phyloP scores from a whole-genome alignment of 805 yeast genomes.

The Spathaspora hagerdaliae region DNA sequence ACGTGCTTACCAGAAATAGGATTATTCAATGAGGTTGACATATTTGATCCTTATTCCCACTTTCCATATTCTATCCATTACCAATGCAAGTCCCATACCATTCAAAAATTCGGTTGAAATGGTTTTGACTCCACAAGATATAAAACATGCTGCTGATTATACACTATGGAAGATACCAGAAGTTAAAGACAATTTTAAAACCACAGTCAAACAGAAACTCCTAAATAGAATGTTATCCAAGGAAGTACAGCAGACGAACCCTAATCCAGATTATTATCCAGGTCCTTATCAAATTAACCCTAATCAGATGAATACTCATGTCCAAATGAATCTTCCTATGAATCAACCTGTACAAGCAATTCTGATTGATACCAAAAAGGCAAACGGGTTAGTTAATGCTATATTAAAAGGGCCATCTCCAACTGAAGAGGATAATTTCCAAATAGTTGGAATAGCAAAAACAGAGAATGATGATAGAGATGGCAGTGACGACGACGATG shows the following conservation, averaged over 20 bases:
- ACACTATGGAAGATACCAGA: constrained; percentile 12
- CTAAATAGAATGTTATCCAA: constrained; percentile 8
- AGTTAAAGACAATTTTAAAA: constrained; percentile 11
- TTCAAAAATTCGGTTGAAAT: constrained; percentile 13
- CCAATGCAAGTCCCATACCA: constrained; percentile 1
- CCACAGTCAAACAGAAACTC: constrained; percentile 10
- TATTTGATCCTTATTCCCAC: no score
- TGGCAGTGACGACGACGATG: background rate
- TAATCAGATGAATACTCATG: background rate
- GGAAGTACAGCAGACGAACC: constrained; percentile 5
- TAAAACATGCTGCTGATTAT: constrained; percentile 12
- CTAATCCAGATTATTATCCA: constrained; percentile 2
- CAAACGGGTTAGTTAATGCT: constrained; percentile 4
- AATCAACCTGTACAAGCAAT: background rate
- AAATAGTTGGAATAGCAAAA: background rate
- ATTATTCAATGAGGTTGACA: no score
- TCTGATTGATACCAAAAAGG: constrained; percentile 2
- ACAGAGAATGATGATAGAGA: background rate
- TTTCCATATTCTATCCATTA: background rate
- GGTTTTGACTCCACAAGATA: constrained; percentile 14
- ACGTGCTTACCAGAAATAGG: background rate
- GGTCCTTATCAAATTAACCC: background rate
- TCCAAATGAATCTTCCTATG: background rate
- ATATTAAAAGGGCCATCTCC: constrained; percentile 4
- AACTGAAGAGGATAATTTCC: background rate